Evolutionary conservation across 2,329 filamentous ascomycete species (phyloP).

Genomic region (Tothia fuscella): DNA sequence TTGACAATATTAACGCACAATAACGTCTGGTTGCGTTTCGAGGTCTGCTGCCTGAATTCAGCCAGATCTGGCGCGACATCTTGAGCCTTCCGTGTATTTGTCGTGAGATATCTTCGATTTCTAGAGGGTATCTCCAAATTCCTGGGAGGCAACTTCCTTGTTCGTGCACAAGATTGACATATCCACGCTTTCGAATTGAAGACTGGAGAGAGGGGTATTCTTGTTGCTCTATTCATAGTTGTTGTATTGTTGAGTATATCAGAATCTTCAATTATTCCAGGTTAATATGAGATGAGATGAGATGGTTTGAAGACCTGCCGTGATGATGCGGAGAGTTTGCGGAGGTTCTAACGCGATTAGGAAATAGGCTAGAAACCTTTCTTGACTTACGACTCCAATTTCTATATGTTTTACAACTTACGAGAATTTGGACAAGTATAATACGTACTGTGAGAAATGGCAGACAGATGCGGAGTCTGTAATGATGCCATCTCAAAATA

Average conservation of each 20-base stretch:
- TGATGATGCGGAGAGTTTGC: no score
- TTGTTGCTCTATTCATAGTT: constrained; percentile 5
- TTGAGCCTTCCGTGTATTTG: not conserved
- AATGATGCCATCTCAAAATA: constrained; percentile 33
- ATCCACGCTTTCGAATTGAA: constrained; percentile 23
- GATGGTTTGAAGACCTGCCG: no score
- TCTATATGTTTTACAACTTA: no score
- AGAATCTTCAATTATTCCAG: not conserved
- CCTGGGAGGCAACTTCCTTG: constrained; percentile 4
- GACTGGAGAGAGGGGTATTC: constrained; percentile 4
- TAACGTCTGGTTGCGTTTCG: constrained; percentile 54
- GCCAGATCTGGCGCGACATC: constrained; percentile 25
- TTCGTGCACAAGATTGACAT: constrained; percentile 24
- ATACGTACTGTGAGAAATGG: constrained; percentile 17
- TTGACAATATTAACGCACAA: constrained; percentile 38
- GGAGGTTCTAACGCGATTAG: no score
- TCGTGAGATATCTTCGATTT: constrained; percentile 6
- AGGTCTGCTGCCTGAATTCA: constrained; percentile 52
- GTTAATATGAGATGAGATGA: no score
- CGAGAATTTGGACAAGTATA: no score
- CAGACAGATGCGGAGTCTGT: constrained; percentile 32
- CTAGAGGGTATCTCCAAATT: constrained; percentile 12
- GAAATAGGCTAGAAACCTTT: no score
- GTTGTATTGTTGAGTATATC: constrained; percentile 5
- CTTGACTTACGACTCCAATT: no score